Base-by-base conservation (phyloP, 2,329 filamentous ascomycete species). In the Nannizziopsis barbatae region DNA sequence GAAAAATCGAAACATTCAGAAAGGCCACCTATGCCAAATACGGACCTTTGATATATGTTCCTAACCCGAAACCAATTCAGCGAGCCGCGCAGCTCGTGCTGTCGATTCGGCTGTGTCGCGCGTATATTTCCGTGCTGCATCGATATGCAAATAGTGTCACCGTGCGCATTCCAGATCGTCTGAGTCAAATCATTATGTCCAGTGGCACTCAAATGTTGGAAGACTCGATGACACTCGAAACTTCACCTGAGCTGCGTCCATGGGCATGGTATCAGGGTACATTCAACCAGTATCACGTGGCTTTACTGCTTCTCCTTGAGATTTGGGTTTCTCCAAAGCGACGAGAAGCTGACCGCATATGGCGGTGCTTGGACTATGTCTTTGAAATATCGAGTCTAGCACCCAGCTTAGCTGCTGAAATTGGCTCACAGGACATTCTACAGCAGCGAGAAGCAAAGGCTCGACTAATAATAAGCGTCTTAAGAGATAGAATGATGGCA, bases 211-310 rank as follows among this genome's bases (percentile, higher is more conserved):
- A 69, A 46, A 68, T 72, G 30, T 61, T 79, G 49, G 78, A 81
- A 55, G 69, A 70, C 51, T 73, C 71, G 2, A 74, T 80, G 42
- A 65, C 66, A 7, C 64, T 81, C 9, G 77, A 80, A 49, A 74
- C 70, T 1, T 61, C 69, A 0, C 73, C 73, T 1, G 67, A 70
- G 1, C 56, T 86, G 33, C 62, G 66, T 1, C 66, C 66, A 1
- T 88, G 83, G 82, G 65, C 70, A 1, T 88, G 84, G 84, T 87
- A 86, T 56, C 58, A 69, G 10, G 81, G 83, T 3, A 81, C 84
- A 5, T 76, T 83, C 53, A 80, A 84, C 52, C 83, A 86, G 60
- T 86, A 81, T 61, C 84, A 87, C 58, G 74, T 76, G 3, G 81
- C 83, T 0, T 71, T 88, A 30, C 70, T 88, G 1, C 68, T 89